Conservation (phyloP, 306 rosid genomes). For the Cicer arietinum region DNA sequence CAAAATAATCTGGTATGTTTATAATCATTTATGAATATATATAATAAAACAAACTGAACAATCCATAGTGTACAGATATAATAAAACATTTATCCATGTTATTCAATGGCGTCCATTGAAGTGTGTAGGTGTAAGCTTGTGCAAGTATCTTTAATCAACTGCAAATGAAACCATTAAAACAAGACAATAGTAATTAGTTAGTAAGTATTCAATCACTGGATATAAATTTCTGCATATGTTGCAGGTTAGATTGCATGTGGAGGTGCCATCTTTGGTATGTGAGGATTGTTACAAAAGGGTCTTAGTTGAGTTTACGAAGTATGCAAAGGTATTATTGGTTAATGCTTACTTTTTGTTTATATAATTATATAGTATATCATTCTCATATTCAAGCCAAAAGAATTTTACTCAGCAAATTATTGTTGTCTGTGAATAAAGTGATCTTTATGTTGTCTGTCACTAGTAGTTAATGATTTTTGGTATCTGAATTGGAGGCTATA, state of each 20-base stretch:
- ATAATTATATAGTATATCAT: neutral
- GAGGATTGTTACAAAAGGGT: slow-evolving; percentile 79
- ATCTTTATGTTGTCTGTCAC: slow-evolving; percentile 21
- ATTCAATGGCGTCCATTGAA: neutral
- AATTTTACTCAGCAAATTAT: neutral
- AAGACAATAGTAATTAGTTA: neutral
- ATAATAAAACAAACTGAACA: neutral
- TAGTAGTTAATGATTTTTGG: slow-evolving; percentile 3
- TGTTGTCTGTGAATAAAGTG: slow-evolving; percentile 13
- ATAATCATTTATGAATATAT: neutral
- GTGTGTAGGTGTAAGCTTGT: slow-evolving; percentile 14
- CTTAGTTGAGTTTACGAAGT: slow-evolving; percentile 76
- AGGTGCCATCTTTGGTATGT: slow-evolving; percentile 82
- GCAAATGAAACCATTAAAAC: slow-evolving; percentile 7
- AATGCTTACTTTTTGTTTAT: slow-evolving; percentile 11
- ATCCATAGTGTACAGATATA: neutral
- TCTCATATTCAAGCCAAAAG: slow-evolving; percentile 10
- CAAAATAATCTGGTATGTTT: neutral
- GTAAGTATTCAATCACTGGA: slow-evolving; percentile 19
- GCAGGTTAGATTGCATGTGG: slow-evolving; percentile 84
- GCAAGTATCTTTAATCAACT: slow-evolving; percentile 2
- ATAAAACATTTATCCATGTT: neutral
- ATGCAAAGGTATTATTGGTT: slow-evolving; percentile 63
- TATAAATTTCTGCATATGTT: slow-evolving; percentile 28
- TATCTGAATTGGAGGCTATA: neutral